Percentiles rank a stretch among this genome's conserved stretches.
Evolutionary conservation across 2,329 filamentous ascomycete species (phyloP).

Genomic region (Clarireedia paspali): DNA sequence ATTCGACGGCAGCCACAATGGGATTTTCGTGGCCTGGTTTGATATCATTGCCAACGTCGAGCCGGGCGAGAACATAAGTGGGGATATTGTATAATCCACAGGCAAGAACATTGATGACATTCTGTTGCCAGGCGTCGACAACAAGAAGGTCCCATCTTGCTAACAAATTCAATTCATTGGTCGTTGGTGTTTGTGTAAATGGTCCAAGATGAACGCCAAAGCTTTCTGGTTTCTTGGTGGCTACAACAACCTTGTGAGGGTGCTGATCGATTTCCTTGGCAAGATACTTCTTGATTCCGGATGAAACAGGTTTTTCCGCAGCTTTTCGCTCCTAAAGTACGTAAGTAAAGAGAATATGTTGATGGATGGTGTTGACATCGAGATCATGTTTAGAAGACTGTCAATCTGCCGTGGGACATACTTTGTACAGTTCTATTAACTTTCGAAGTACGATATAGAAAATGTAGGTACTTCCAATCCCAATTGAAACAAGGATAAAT

Average conservation of each 20-base stretch:
- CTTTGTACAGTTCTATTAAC: constrained; percentile 6
- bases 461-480: constrained; percentile 12
- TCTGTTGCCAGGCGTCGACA: constrained; percentile 34
- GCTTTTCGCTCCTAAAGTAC: constrained; percentile 12
- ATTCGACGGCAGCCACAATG: background rate
- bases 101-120: constrained; percentile 31
- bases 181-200: constrained; percentile 30
- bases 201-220: constrained; percentile 36
- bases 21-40: constrained; percentile 5
- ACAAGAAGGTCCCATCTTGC: constrained; percentile 37
- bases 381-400: no score
- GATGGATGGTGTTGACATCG: no score
- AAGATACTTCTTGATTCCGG: constrained; percentile 14
- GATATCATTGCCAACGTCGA: constrained; percentile 16
- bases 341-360: background rate
- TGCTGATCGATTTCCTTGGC: constrained; percentile 10
- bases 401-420: background rate
- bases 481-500: constrained; percentile 20
- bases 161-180: constrained; percentile 31
- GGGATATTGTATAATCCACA: constrained; percentile 10
- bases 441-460: constrained; percentile 14
- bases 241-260: constrained; percentile 14
- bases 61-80: constrained; percentile 17
- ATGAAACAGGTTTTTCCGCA: constrained; percentile 4
- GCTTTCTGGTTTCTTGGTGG: constrained; percentile 15